Evolutionary conservation across 345 rosid species (phyloP), one percentile per base, ranked within the genome.

Genomic region (Acer yangbiense): DNA sequence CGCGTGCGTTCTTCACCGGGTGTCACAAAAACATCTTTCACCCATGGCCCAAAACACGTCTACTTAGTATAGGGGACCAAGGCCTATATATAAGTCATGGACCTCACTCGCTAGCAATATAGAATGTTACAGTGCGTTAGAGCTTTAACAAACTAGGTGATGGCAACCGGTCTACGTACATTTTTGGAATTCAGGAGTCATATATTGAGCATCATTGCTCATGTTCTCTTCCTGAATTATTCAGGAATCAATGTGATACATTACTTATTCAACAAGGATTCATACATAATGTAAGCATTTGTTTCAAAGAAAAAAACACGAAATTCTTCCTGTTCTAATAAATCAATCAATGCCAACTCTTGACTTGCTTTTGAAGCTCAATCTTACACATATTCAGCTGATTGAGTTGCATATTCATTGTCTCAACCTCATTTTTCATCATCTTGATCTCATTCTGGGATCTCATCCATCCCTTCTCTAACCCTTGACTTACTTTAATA

Each of bases 341-440:
- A 21, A 60, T 20, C 11, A 9, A 60, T 60, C 60, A 39, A 35
- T 4, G 69, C 79, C 76, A 82, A 75, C 77, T 76, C 82, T 74
- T 76, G 17, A 71, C 79, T 78, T 84, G 90, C 62, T 74, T 83
- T 72, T 83, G 90, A 60, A 90, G 80, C 83, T 89, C 58, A 68
- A 75, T 27, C 78, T 77, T 89, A 64, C 91, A 89, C 86, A 72
- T 76, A 66, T 89, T 83, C 85, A 87, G 27, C 46, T 83, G 76
- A 73, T 81, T 82, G 29, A 90, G 83, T 60, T 89, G 89, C 87
- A 69, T 20, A 79, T 89, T 88, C 87, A 90, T 84, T 9, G 13
- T 50, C 55, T 86, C 86, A 17, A 90, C 91, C 67, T 89, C 94
- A 69, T 84, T 76, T 73, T 70, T 89, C 84, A 90, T 85, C 80